These are phyloP conservation scores for Puccinia novopanici DNA, from an alignment of 1,284 basidiomycete genomes.

Conservation along the genomic window DNA sequence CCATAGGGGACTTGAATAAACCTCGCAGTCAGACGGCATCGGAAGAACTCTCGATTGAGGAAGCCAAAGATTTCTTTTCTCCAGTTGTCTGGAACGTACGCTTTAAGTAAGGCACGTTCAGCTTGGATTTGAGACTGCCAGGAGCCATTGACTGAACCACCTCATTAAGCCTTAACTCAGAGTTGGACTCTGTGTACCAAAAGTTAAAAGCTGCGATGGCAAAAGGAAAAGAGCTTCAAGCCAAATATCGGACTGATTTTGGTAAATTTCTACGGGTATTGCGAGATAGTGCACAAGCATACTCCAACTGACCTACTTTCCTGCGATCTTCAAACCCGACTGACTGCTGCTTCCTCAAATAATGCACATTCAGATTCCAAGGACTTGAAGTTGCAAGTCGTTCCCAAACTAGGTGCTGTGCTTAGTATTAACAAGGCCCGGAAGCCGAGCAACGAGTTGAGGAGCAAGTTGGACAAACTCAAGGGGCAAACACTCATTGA, in stretches of 20 bases:
- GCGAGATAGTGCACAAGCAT: neutral
- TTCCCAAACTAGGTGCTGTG: slow-evolving; percentile 25
- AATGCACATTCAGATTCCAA: slow-evolving; percentile 22
- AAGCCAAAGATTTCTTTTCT: slow-evolving; percentile 33
- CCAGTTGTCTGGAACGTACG: slow-evolving; percentile 32
- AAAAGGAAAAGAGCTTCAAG: slow-evolving; percentile 33
- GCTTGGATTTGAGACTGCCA: neutral
- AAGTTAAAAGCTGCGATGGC: slow-evolving; percentile 9
- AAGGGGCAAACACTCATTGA: slow-evolving; percentile 8
- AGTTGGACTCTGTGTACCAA: slow-evolving; percentile 21
- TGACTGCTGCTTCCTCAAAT: neutral
- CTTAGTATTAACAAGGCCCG: slow-evolving; percentile 28
- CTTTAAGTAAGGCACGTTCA: slow-evolving; percentile 23
- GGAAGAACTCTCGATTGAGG: slow-evolving; percentile 15
- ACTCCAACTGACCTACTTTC: neutral
- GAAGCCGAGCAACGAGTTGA: slow-evolving; percentile 18
- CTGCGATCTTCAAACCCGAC: neutral
- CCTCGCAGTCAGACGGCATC: neutral
- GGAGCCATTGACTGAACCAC: slow-evolving; percentile 1
- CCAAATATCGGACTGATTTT: slow-evolving; percentile 21
- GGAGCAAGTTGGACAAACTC: slow-evolving; percentile 28
- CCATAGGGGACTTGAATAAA: neutral
- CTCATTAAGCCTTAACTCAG: slow-evolving; percentile 19
- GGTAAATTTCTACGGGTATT: neutral
- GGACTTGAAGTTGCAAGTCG: slow-evolving; percentile 28